phyloP scores from a whole-genome alignment of 495 filamentous ascomycete genomes.

The Acidiella bohemica region DNA sequence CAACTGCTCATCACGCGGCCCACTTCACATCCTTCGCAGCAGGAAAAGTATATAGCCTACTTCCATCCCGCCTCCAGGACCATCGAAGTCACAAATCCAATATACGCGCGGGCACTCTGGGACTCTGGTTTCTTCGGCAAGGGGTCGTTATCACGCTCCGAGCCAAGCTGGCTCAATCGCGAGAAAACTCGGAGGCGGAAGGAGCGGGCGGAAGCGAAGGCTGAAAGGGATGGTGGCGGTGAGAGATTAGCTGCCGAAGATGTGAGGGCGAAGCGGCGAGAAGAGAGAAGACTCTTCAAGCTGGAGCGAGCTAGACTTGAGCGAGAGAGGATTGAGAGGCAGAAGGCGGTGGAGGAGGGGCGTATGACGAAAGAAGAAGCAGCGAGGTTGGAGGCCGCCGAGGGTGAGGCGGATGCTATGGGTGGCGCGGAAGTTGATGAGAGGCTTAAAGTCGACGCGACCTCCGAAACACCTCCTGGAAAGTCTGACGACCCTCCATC shows the following conservation, averaged over 20 bases:
- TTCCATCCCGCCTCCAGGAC: slow-evolving; percentile 71
- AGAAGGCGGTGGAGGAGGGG: slow-evolving; percentile 45
- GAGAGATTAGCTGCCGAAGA: slow-evolving; percentile 64
- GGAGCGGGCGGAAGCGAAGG: slow-evolving; percentile 32
- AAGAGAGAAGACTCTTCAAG: slow-evolving; percentile 73
- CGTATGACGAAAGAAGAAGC: slow-evolving; percentile 5
- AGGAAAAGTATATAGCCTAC: slow-evolving; percentile 48
- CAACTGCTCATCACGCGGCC: slow-evolving; percentile 55
- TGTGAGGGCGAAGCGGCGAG: slow-evolving; percentile 57
- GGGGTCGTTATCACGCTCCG: slow-evolving; percentile 79
- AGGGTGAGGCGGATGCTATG: background rate
- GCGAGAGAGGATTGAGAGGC: slow-evolving; percentile 62
- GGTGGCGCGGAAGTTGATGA: too few species aligned
- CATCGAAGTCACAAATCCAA: slow-evolving; percentile 67
- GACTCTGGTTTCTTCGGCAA: slow-evolving; percentile 94
- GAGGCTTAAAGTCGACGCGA: background rate
- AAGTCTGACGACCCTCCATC: background rate
- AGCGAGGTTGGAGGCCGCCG: too few species aligned
- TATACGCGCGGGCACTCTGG: slow-evolving; percentile 70
- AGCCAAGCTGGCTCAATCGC: slow-evolving; percentile 80
- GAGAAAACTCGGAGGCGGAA: too few species aligned
- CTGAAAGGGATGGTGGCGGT: slow-evolving; percentile 40
- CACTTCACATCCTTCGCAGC: slow-evolving; percentile 55
- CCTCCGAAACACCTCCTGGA: background rate
- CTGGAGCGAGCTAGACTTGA: slow-evolving; percentile 78